Evolutionary conservation across 306 rosid genomes (phyloP).

Genomic region (Sindora glabra): DNA sequence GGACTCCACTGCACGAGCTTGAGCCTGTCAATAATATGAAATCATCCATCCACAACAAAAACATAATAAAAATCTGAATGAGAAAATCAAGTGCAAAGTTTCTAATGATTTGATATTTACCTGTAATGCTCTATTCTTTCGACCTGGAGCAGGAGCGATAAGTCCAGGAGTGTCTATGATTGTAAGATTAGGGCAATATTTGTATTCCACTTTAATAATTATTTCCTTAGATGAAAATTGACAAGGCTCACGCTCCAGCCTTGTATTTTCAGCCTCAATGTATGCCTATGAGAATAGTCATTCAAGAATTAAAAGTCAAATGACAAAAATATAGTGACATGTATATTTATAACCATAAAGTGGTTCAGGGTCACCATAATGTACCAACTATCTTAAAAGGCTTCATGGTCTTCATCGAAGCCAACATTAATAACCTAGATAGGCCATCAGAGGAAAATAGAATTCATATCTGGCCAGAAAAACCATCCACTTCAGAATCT

Average conservation of each 20-base stretch:
- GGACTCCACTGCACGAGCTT: constrained; percentile 85
- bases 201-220: constrained; percentile 67
- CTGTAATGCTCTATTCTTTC: constrained; percentile 68
- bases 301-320: not conserved
- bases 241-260: constrained; percentile 64
- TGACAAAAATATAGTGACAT: not conserved
- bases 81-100: not conserved
- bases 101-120: constrained; percentile 10
- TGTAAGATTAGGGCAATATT: constrained; percentile 88
- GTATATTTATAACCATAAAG: not conserved
- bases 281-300: constrained; percentile 33
- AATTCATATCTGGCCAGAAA: not conserved
- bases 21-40: constrained; percentile 30
- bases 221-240: constrained; percentile 85
- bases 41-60: not conserved
- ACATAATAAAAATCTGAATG: not conserved
- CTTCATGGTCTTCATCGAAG: too few relatives aligned
- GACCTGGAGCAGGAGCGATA: constrained; percentile 91
- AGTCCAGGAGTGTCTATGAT: constrained; percentile 95
- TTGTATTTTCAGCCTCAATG: constrained; percentile 80
- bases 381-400: too few relatives aligned
- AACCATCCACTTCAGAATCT: not conserved
- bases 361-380: not conserved
- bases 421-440: not conserved
- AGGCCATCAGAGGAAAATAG: not conserved